Evolutionary conservation across 306 rosid species (phyloP), one percentile per base, ranked within the genome.

Genomic region (Urtica urens): DNA sequence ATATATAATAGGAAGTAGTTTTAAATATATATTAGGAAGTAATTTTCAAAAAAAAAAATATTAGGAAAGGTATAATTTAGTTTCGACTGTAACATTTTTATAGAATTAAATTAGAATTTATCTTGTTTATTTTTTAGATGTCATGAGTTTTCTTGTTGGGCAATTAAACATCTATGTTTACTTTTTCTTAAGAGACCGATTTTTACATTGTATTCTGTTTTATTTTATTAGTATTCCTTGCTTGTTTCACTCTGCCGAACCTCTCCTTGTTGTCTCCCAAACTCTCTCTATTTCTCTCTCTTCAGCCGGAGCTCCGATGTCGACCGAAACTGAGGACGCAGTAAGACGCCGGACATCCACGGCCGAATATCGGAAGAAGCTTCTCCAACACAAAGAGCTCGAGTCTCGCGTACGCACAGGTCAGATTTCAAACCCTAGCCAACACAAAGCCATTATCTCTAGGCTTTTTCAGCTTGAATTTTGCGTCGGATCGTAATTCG

Each of bases 401-500:
- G 94, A 90, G 18, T 70, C 94, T 57, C 63, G 87, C 58, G 94
- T 81, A 3, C 92, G 95, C 70, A 63, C 94, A 42, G 87, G 99
- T 90, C 60, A 5, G 81, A 47, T 59, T 66, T 63, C 62, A 15
- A 30, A 38, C 68, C 48, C 10, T 35, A 35, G 15, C 5, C 37
- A 15, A 15, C 34, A 17, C 40, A 7, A 50, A 60, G 24, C 53
- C 65, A n/a, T n/a, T n/a, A n/a, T n/a, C n/a, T n/a, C 60, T 62
- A 43, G 10, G 12, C 31, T 51, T 51, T 52, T 56, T 47, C 16
- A 38, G 21, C 11, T 10, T 49, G 26, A 6, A 16, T 22, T 39
- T 37, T 13, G 5, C 12, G 30, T 23, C 26, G 35, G 21, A 23
- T 23, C 13, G 2, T 23, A 11, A 24, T 50, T 33, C 5, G 55